These are phyloP conservation scores for Hibiscus tridactylites DNA, from an alignment of 345 rosid genomes.

Conservation along the genomic window DNA sequence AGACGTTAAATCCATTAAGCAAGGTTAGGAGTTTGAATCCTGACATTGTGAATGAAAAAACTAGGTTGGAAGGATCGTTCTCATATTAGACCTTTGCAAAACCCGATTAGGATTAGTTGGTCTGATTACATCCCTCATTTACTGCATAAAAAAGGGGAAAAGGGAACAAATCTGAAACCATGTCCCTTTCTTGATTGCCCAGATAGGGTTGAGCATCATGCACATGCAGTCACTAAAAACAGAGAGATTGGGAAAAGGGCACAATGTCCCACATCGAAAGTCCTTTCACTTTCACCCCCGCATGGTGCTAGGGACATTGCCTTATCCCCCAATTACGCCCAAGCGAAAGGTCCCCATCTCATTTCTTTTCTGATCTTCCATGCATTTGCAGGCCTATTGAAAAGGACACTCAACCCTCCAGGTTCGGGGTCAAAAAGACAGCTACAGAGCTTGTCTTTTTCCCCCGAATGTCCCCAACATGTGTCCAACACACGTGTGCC, in stretches of 20 bases:
- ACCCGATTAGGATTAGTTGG: too few species aligned
- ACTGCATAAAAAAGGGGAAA: neutral
- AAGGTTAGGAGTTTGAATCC: too few species aligned
- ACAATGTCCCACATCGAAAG: neutral
- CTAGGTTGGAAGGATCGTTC: accelerated
- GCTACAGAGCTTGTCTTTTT: conserved; percentile 28
- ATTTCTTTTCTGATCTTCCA: neutral
- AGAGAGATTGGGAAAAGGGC: neutral
- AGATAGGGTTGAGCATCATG: neutral
- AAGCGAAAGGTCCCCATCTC: conserved; percentile 1
- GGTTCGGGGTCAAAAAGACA: conserved; percentile 15
- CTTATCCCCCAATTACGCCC: neutral
- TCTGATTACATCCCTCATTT: neutral
- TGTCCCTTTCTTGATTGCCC: neutral
- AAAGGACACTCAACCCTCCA: conserved; percentile 11
- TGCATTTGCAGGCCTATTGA: conserved; percentile 2
- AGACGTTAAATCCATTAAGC: too few species aligned
- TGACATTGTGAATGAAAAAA: too few species aligned
- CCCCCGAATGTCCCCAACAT: conserved; percentile 13
- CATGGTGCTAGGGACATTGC: neutral
- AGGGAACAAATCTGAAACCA: neutral
- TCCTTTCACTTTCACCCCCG: conserved; percentile 6
- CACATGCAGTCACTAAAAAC: neutral
- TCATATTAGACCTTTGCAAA: too few species aligned
- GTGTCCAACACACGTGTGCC: conserved; percentile 31